Evolutionary conservation across 495 filamentous ascomycete species (phyloP).

Genomic region (Aspergillus leporis): DNA sequence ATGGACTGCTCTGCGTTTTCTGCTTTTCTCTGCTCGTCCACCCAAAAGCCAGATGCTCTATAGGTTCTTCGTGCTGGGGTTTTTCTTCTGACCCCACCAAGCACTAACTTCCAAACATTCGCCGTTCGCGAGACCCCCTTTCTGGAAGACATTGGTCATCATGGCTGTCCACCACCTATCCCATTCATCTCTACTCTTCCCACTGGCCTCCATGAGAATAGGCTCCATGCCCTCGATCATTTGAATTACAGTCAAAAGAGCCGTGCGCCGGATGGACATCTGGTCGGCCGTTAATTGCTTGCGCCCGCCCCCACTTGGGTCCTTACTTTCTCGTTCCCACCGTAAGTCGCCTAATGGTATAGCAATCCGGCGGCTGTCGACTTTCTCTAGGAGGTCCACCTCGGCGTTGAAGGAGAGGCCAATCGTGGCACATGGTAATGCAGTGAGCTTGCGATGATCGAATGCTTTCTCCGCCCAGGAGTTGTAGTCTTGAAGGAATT

Average conservation of each 20-base stretch:
- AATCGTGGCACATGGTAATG: slow-evolving; percentile 78
- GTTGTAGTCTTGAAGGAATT: slow-evolving; percentile 83
- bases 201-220: slow-evolving; percentile 75
- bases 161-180: slow-evolving; percentile 85
- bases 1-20: slow-evolving; percentile 30
- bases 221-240: slow-evolving; percentile 89
- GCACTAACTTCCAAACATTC: slow-evolving; percentile 92
- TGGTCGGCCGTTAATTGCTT: slow-evolving; percentile 68
- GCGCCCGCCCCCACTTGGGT: slow-evolving; percentile 37
- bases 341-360: slow-evolving; percentile 83
- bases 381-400: slow-evolving; percentile 65
- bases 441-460: slow-evolving; percentile 65
- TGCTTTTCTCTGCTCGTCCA: slow-evolving; percentile 20
- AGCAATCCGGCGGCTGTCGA: slow-evolving; percentile 75
- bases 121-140: slow-evolving; percentile 75
- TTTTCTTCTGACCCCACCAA: slow-evolving; percentile 83
- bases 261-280: slow-evolving; percentile 71
- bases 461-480: slow-evolving; percentile 76
- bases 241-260: slow-evolving; percentile 77
- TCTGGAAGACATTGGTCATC: slow-evolving; percentile 79
- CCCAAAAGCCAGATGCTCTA: slow-evolving; percentile 19
- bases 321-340: slow-evolving; percentile 74
- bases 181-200: slow-evolving; percentile 89
- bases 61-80: slow-evolving; percentile 13
- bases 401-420: slow-evolving; percentile 79